phyloP scores from a whole-genome alignment of 108 stramenopile species.

The Cyclotella baltica region DNA sequence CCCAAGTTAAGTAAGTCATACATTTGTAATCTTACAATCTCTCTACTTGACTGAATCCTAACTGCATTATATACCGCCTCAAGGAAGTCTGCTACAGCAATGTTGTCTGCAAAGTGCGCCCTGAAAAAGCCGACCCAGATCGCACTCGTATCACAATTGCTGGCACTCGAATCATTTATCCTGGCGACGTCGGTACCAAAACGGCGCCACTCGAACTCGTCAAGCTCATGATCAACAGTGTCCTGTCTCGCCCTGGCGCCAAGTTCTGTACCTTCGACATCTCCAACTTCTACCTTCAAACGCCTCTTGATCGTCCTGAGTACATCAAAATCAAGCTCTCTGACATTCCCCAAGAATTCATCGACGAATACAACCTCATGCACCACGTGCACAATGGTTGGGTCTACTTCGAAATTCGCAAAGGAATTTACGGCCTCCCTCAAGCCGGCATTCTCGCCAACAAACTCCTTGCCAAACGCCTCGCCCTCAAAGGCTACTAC shows the following conservation, averaged over 20 bases:
- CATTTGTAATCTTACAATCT: too few relatives aligned
- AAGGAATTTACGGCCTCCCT: conserved; percentile 58
- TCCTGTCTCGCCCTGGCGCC: conserved; percentile 31
- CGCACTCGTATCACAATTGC: conserved; percentile 45
- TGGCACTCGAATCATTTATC: conserved; percentile 46
- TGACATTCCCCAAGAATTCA: conserved; percentile 46
- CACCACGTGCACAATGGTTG: too few relatives aligned
- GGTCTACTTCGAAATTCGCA: conserved; percentile 35
- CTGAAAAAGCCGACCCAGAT: conserved; percentile 35
- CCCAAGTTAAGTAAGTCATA: too few relatives aligned
- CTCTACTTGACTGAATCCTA: too few relatives aligned
- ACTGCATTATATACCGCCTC: too few relatives aligned
- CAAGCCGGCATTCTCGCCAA: conserved; percentile 57
- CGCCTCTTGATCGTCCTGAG: conserved; percentile 39
- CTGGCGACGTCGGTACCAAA: conserved; percentile 32
- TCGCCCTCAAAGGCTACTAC: conserved; percentile 33
- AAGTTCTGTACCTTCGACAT: too few relatives aligned
- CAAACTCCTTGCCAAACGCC: conserved; percentile 21
- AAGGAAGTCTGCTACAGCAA: too few relatives aligned
- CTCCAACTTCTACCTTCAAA: conserved; percentile 59
- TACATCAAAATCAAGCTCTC: conserved; percentile 48
- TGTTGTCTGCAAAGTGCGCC: conserved; percentile 25
- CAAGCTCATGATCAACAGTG: conserved; percentile 60
- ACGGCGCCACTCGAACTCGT: conserved; percentile 40
- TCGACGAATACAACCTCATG: conserved; percentile 48